phyloP scores from a whole-genome alignment of 305 asterid genomes.

The Fraxinus nigra region DNA sequence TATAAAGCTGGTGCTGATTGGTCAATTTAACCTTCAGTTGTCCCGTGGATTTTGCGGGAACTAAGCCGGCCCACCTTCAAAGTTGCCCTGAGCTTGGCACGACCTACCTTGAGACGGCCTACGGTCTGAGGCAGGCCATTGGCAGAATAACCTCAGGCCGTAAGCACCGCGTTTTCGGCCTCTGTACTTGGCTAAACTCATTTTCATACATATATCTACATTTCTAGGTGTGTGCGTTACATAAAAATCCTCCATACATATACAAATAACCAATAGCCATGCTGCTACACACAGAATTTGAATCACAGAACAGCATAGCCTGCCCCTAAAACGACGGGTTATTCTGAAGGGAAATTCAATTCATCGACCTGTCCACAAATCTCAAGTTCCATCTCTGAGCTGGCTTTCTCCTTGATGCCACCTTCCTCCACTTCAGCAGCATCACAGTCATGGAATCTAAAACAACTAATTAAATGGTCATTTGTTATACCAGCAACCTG shows the following conservation, averaged over 20 bases:
- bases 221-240: neutral
- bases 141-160: neutral
- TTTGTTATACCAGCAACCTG: conserved; percentile 50
- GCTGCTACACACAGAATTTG: neutral
- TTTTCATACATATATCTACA: neutral
- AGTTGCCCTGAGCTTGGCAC: neutral
- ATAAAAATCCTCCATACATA: neutral
- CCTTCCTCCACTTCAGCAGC: conserved; percentile 11
- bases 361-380: conserved; percentile 30
- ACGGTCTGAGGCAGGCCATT: neutral
- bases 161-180: neutral
- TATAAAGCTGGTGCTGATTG: neutral
- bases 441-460: conserved; percentile 41
- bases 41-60: neutral
- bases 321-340: neutral
- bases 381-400: conserved; percentile 20
- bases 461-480: conserved; percentile 46
- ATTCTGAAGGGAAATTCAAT: conserved; percentile 32
- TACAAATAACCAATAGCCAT: neutral
- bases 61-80: neutral
- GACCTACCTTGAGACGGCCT: neutral
- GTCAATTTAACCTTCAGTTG: neutral
- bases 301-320: neutral
- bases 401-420: conserved; percentile 14
- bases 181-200: neutral